Evolutionary conservation across 129 eudicot genomes (phyloP), one percentile per base, ranked within the genome.

Genomic region (Saussurea involucrata): DNA sequence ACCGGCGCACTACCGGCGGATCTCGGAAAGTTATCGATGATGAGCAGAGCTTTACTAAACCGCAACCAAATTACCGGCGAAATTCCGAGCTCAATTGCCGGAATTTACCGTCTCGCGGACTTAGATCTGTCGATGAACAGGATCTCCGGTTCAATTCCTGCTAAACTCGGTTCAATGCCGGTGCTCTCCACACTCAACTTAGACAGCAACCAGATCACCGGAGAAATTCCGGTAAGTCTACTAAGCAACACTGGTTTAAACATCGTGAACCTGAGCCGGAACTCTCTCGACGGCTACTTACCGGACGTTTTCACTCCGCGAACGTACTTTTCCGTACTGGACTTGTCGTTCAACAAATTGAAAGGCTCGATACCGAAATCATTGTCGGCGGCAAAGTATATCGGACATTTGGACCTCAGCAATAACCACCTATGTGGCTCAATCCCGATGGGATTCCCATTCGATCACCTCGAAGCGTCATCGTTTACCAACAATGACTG

Each of bases 391-490:
- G 95, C 91, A 2, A 80, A 76, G 83, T 93, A 72, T 65, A 68
- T 93, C 33, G 98, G 98, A 0, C 98, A 88, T 29, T 67, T 93
- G 90, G 98, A 93, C 64, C 71, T 93, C 21, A 93, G 97, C 65
- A 83, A 93, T 27, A 93, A 93, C 74, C 95, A 86, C 10, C 82
- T 93, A 1, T 93, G 98, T 33, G 98, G 98, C 0, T 18, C 73
- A 28, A 89, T 93, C 57, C 98, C 98, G 40, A 10, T 29, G 5
- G 95, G 97, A 1, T 63, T 78, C 6, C 92, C 95, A 31, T 90
- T 90, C 33, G 98, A 93, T 46, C 92, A 81, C 74, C 93, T 93
- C 8, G 95, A 87, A 34, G 98, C 88, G 11, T 68, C 97, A 18
- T 90, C 93, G 55, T 93, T 90, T 40, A 80, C 72, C 57, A 80